phyloP scores from a whole-genome alignment of 2,329 filamentous ascomycete species.

The Stachybotrys elegans region DNA sequence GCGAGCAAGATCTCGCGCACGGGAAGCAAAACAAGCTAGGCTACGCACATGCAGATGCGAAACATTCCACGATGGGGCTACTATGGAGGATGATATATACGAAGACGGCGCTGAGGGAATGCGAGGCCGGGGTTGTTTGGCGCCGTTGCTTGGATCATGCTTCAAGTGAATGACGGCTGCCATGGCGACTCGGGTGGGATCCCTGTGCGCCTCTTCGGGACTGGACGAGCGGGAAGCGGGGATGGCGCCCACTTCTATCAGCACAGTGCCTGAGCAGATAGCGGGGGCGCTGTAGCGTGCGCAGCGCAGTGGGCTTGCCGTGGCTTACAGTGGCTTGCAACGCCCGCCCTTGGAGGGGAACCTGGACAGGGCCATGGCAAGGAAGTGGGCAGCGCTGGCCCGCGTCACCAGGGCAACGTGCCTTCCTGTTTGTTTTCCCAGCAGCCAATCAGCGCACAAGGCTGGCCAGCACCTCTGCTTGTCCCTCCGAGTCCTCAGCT shows the following conservation, averaged over 20 bases:
- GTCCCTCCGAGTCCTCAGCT: too few species aligned
- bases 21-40: too few species aligned
- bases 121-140: too few species aligned
- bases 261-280: neutral
- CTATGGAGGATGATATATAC: too few species aligned
- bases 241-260: too few species aligned
- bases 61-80: too few species aligned
- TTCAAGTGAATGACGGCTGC: slow-evolving; percentile 22
- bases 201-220: too few species aligned
- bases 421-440: slow-evolving; percentile 25
- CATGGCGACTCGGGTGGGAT: slow-evolving; percentile 20
- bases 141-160: neutral
- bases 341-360: neutral
- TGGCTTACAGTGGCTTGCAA: neutral
- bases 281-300: slow-evolving; percentile 1
- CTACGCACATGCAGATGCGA: too few species aligned
- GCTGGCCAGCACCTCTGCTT: too few species aligned
- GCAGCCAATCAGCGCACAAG: slow-evolving; percentile 20
- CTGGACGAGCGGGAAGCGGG: neutral
- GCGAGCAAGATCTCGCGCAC: too few species aligned
- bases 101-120: too few species aligned
- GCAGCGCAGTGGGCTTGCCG: neutral
- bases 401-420: slow-evolving; percentile 22
- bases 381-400: neutral
- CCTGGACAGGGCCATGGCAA: neutral